Evolutionary conservation across 345 rosid genomes (phyloP), one percentile per base, ranked within the genome.

Genomic region (Barbarea vulgaris): DNA sequence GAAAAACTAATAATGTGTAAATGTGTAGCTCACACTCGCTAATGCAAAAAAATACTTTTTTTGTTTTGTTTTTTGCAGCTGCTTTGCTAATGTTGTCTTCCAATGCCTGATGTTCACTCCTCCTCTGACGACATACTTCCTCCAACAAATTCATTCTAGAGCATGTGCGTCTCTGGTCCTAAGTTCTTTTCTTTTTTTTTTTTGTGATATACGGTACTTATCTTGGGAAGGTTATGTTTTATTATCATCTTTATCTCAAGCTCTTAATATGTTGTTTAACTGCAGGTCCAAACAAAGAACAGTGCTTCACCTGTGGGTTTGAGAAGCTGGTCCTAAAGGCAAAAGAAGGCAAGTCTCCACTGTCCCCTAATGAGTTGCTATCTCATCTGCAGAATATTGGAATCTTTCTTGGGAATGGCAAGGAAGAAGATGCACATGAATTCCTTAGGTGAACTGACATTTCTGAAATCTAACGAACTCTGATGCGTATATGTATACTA

Each of bases 351-450:
- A 89, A 83, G 80, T 81, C 88, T 69, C 88, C 91, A 12, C 77
- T 93, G 39, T 91, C 97, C 51, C 96, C 98, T 58, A 72, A 54
- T 74, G 84, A 85, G 67, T 86, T 96, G 51, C 68, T 95, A 39
- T 89, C 97, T 56, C 91, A 83, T 59, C 79, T 96, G 47, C 91
- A 82, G 66, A 84, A 74, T 73, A 83, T 85, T 46, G 94, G 93
- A 84, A 87, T 88, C 72, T 87, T 76, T 74, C 93, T 93, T 79
- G 89, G 90, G 51, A 84, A 83, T 72, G 99, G 99, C 31, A 88
- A 86, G 69, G 91, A 96, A 80, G 99, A 96, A 84, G 99, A 96
- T 76, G 99, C 99, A 30, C 99, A 96, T 85, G 98, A 96, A 82
- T 96, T 93, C 78, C 83, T 96, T 67, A 89, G 99, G 99, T 93